These are phyloP conservation scores for Aspergillus fijiensis DNA, from an alignment of 2,329 filamentous ascomycete species.

Conservation along the genomic window DNA sequence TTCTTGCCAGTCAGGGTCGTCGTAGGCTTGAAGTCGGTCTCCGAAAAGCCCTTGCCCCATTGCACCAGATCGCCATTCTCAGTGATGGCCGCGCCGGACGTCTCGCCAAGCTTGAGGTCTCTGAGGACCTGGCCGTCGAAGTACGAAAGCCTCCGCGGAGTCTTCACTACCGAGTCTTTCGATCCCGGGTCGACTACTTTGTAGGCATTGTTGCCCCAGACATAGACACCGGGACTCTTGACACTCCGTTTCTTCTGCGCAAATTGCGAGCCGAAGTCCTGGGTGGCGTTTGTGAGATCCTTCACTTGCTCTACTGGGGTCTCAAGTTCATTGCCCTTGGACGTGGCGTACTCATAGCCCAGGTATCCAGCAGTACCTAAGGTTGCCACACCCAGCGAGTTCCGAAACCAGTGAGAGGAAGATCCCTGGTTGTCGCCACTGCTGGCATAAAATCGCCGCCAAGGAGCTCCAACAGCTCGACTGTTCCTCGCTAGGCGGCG, in stretches of 20 bases:
- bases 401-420: constrained; percentile 31
- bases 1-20: constrained; percentile 79
- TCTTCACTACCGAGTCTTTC: constrained; percentile 74
- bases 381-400: constrained; percentile 32
- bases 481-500: constrained; percentile 23
- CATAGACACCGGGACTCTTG: constrained; percentile 83
- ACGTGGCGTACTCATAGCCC: constrained; percentile 32
- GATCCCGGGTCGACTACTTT: constrained; percentile 83
- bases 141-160: constrained; percentile 71
- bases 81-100: constrained; percentile 81
- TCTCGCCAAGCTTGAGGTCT: constrained; percentile 79
- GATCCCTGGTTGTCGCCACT: constrained; percentile 17
- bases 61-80: constrained; percentile 87
- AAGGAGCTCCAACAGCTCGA: constrained; percentile 22
- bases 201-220: constrained; percentile 87
- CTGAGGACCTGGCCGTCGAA: constrained; percentile 83
- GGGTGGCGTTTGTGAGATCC: constrained; percentile 34
- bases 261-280: constrained; percentile 80
- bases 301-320: constrained; percentile 22
- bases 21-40: constrained; percentile 61
- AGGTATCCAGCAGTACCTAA: constrained; percentile 33
- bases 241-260: constrained; percentile 80
- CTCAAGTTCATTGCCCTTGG: constrained; percentile 19
- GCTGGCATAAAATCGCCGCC: constrained; percentile 33
- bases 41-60: constrained; percentile 80